These are phyloP conservation scores for Rhodosorus marinus DNA, from an alignment of 23 red algal species.

Conservation along the genomic window DNA sequence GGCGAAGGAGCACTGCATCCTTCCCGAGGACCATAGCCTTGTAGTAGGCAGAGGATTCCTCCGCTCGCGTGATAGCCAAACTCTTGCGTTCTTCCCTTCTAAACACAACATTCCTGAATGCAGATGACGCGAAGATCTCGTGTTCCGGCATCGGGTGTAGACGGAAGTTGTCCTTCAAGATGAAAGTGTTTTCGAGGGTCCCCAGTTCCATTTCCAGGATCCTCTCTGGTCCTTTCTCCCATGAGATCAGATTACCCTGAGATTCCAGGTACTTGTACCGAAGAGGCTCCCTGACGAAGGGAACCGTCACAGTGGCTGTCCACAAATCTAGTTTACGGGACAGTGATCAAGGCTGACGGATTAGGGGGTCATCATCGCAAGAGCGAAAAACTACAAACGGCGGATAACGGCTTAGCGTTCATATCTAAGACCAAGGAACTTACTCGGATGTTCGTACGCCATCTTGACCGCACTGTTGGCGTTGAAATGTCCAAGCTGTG, in stretches of 20 bases:
- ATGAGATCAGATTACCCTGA: not conserved
- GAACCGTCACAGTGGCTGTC: not conserved
- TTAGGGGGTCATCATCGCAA: too few relatives aligned
- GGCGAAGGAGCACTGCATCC: slow-evolving; percentile 17
- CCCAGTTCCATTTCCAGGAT: not conserved
- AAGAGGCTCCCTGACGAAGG: not conserved
- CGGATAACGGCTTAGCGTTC: too few relatives aligned
- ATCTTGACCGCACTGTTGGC: slow-evolving; percentile 9
- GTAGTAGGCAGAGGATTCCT: not conserved
- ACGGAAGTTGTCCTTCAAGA: slow-evolving; percentile 25
- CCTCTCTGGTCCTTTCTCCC: slow-evolving; percentile 23
- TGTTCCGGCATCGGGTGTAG: not conserved
- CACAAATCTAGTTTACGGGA: too few relatives aligned
- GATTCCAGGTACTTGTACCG: slow-evolving; percentile 17
- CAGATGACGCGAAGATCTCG: slow-evolving; percentile 37
- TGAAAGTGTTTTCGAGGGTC: not conserved
- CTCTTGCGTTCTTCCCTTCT: not conserved
- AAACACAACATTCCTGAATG: slow-evolving; percentile 55
- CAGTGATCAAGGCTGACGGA: too few relatives aligned
- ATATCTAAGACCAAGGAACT: slow-evolving; percentile 11
- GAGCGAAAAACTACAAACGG: too few relatives aligned
- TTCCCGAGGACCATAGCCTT: slow-evolving; percentile 2
- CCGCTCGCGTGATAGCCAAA: not conserved
- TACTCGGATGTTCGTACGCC: slow-evolving; percentile 20
- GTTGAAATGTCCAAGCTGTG: slow-evolving; percentile 6